Conservation (phyloP, 345 rosid genomes). For the Lagerstroemia speciosa region DNA sequence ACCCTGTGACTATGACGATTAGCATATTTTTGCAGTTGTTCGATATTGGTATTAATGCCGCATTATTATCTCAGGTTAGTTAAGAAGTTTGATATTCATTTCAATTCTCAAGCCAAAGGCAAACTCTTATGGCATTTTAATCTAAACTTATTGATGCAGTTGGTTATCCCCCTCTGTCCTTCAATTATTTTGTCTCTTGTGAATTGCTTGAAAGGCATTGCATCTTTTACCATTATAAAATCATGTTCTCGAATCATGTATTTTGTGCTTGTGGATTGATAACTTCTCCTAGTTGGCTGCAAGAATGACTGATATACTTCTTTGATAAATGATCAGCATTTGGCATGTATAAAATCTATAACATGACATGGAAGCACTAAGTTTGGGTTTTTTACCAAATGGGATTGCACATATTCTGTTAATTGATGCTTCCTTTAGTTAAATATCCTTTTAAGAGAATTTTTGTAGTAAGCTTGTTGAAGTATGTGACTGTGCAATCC, state of each 20-base stretch:
- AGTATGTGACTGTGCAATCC: no score
- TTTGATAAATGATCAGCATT: not conserved
- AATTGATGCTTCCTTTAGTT: not conserved
- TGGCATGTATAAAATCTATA: no score
- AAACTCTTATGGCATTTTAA: not conserved
- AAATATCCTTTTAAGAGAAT: no score
- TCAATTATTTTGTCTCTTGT: not conserved
- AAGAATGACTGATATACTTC: not conserved
- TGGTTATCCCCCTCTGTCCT: not conserved
- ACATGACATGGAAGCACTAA: not conserved
- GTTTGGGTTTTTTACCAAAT: not conserved
- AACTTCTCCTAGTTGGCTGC: not conserved
- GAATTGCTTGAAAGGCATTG: not conserved
- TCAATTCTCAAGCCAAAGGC: not conserved
- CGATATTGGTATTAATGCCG: slow-evolving; percentile 88
- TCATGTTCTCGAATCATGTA: not conserved
- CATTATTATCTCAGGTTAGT: slow-evolving; percentile 82
- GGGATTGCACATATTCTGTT: not conserved
- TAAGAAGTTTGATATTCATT: slow-evolving; percentile 4
- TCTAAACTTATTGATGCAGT: not conserved
- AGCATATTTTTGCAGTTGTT: slow-evolving; percentile 84
- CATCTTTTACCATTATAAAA: not conserved
- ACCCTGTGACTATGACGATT: slow-evolving; percentile 84
- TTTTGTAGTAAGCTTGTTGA: no score
- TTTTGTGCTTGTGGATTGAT: not conserved